Conservation (phyloP, 2,329 filamentous ascomycete genomes). For the Paecilomyces niveus region DNA sequence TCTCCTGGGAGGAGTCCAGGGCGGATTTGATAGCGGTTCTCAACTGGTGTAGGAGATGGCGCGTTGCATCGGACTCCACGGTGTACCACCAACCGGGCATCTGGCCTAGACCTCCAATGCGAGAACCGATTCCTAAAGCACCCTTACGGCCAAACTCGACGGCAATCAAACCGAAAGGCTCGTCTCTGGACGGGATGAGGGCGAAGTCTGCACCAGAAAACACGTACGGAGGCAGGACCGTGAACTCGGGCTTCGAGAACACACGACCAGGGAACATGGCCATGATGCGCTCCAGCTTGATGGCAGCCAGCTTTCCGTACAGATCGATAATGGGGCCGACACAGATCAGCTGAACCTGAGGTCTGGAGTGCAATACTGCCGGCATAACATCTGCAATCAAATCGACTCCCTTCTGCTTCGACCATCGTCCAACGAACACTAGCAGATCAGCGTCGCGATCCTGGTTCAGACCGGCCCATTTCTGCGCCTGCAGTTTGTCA, state of each 20-base stretch:
- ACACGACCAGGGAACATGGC: conserved; percentile 53
- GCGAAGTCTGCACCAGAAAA: conserved; percentile 57
- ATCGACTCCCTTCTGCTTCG: conserved; percentile 56
- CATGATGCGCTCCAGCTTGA: conserved; percentile 54
- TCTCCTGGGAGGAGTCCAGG: conserved; percentile 45
- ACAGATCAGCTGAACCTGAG: conserved; percentile 8
- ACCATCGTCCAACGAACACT: conserved; percentile 58
- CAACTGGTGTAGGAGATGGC: conserved; percentile 44
- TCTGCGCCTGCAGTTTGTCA: conserved; percentile 51
- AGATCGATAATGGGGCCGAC: conserved; percentile 56
- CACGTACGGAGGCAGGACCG: conserved; percentile 52
- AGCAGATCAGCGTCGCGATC: conserved; percentile 53
- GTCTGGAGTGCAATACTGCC: conserved; percentile 29
- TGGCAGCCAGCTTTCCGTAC: conserved; percentile 54
- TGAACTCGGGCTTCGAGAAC: conserved; percentile 57
- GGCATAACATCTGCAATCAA: conserved; percentile 57
- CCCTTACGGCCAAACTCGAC: conserved; percentile 58
- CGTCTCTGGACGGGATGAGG: conserved; percentile 57
- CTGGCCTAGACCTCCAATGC: conserved; percentile 54
- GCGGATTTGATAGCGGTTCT: conserved; percentile 41
- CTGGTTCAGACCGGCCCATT: conserved; percentile 53
- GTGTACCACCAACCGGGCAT: conserved; percentile 62
- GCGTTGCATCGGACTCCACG: conserved; percentile 52
- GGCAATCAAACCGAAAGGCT: conserved; percentile 56
- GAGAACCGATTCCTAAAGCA: conserved; percentile 53